Conservation (phyloP, 306 rosid genomes). For the Carpinus viminea region DNA sequence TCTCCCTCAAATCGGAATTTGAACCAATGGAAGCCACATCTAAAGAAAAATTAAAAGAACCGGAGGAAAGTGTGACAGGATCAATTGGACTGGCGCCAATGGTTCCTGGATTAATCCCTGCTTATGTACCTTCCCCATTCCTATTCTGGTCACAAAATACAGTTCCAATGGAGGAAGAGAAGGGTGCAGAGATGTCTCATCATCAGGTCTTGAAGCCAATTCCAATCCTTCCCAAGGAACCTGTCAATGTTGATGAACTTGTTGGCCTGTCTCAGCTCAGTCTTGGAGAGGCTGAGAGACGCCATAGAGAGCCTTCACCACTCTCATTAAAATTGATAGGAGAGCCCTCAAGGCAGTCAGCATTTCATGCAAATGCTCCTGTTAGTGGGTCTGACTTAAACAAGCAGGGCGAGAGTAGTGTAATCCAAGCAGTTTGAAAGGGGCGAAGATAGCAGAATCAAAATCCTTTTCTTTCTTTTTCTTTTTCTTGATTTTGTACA, state of each 20-base stretch:
- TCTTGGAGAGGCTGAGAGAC: slow-evolving; percentile 50
- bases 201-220: slow-evolving; percentile 80
- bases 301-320: slow-evolving; percentile 61
- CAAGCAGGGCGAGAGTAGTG: slow-evolving; percentile 51
- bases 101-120: slow-evolving; percentile 55
- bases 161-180: slow-evolving; percentile 51
- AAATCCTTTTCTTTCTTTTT: slow-evolving; percentile 1
- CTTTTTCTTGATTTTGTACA: slow-evolving; percentile 32
- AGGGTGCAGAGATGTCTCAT: slow-evolving; percentile 41
- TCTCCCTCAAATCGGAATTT: slow-evolving; percentile 74
- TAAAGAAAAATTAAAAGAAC: slow-evolving; percentile 44
- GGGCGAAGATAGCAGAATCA: slow-evolving; percentile 35
- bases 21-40: slow-evolving; percentile 77
- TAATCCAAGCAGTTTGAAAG: slow-evolving; percentile 68
- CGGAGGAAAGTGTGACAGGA: slow-evolving; percentile 34
- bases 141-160: slow-evolving; percentile 70
- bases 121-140: slow-evolving; percentile 60
- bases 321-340: slow-evolving; percentile 72
- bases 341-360: slow-evolving; percentile 90
- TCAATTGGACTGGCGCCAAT: slow-evolving; percentile 49
- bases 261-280: slow-evolving; percentile 93
- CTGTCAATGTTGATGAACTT: slow-evolving; percentile 82
- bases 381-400: slow-evolving; percentile 59
- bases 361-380: slow-evolving; percentile 82
- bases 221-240: slow-evolving; percentile 69